phyloP scores from a whole-genome alignment of 331 rosid species.

The Malus hybrid region DNA sequence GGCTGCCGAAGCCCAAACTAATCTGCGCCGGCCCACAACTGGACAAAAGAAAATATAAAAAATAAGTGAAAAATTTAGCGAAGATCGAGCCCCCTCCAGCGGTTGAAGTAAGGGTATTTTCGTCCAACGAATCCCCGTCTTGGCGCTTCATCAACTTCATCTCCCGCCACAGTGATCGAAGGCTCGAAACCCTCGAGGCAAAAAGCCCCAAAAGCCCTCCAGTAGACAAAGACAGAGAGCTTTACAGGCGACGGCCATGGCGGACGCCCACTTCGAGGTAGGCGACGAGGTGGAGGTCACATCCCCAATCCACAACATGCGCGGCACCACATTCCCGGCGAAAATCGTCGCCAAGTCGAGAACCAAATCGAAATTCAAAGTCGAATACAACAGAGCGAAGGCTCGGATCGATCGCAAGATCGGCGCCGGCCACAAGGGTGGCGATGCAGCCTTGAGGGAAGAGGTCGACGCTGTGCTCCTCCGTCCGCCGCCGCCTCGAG shows the following conservation, averaged over 20 bases:
- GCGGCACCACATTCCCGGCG: conserved; percentile 26
- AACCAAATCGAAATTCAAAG: conserved; percentile 1
- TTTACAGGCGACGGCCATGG: not conserved
- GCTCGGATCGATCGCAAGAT: not conserved
- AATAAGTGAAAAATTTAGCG: too few species aligned
- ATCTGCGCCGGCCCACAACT: too few species aligned
- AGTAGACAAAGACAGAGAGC: too few species aligned
- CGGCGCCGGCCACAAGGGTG: not conserved
- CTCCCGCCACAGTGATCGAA: not conserved
- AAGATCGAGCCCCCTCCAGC: too few species aligned
- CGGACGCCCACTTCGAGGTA: not conserved
- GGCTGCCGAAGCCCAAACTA: too few species aligned
- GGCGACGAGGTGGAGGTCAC: conserved; percentile 28
- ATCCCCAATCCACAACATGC: conserved; percentile 2
- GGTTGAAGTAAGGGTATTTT: too few species aligned
- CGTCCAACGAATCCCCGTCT: not conserved
- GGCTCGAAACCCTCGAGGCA: too few species aligned
- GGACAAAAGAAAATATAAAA: too few species aligned
- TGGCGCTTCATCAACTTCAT: not conserved
- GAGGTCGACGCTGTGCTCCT: conserved; percentile 7
- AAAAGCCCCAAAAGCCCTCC: too few species aligned
- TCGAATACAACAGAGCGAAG: conserved; percentile 12
- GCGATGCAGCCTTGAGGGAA: not conserved
- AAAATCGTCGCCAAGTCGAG: not conserved
- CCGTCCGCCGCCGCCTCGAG: conserved; percentile 18